Evolutionary conservation across 2,329 filamentous ascomycete species (phyloP).

Genomic region (Cylindrodendrum hubeiense): DNA sequence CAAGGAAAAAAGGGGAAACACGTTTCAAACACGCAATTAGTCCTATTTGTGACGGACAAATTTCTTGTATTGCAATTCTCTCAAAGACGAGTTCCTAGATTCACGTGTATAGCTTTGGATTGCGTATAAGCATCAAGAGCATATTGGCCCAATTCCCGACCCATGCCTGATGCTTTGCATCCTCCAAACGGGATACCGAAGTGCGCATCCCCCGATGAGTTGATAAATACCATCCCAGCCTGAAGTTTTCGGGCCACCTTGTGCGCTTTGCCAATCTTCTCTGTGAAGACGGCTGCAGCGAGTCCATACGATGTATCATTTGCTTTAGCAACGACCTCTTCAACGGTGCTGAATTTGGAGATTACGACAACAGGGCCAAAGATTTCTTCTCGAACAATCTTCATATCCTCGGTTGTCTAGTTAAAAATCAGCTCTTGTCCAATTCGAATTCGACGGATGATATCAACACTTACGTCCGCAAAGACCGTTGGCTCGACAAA

Average conservation of each 20-base stretch:
- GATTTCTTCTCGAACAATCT: slow-evolving; percentile 47
- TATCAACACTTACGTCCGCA: slow-evolving; percentile 37
- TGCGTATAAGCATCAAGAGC: slow-evolving; percentile 45
- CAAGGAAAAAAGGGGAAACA: too few species aligned
- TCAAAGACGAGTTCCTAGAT: slow-evolving; percentile 35
- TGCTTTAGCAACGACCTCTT: slow-evolving; percentile 43
- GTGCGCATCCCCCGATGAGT: slow-evolving; percentile 45
- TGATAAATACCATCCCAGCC: slow-evolving; percentile 60
- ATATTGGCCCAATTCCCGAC: slow-evolving; percentile 42
- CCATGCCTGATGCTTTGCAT: slow-evolving; percentile 42
- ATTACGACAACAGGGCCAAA: slow-evolving; percentile 47
- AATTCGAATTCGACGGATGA: neutral
- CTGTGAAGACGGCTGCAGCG: slow-evolving; percentile 66
- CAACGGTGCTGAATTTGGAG: slow-evolving; percentile 39
- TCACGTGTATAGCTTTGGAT: slow-evolving; percentile 42
- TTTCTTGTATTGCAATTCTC: neutral
- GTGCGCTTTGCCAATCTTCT: slow-evolving; percentile 58
- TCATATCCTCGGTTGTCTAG: slow-evolving; percentile 42
- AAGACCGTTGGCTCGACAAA: slow-evolving; percentile 46
- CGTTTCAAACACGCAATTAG: too few species aligned
- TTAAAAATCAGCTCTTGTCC: slow-evolving; percentile 32
- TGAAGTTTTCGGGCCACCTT: slow-evolving; percentile 62
- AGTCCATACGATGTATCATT: slow-evolving; percentile 65
- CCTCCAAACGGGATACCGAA: slow-evolving; percentile 47
- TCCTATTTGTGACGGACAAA: neutral